Base-by-base conservation (phyloP, 139 green algal species). In the Chlamydomonas sphaeroides region DNA sequence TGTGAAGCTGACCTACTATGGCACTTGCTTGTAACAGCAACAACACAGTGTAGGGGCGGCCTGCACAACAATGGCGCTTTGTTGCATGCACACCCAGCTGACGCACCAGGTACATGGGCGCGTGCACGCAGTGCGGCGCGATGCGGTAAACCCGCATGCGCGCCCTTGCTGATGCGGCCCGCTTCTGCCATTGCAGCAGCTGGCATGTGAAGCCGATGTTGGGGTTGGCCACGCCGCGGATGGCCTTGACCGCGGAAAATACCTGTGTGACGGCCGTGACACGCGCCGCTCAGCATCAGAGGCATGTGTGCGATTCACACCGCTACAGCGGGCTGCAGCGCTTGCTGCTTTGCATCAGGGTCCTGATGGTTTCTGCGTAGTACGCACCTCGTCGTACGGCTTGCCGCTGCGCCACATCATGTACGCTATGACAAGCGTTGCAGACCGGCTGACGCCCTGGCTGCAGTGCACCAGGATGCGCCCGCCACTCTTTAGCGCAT, bases 121-220 rank as follows among this genome's bases (percentile, higher is more conserved):
- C 92, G 0, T 94, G 84, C 5, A 84, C 5, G 33, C 85, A 95
- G 67, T 97, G 94, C 0, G 95, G 92, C 5, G 90, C 92, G 0
- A 98, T 89, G 25, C 93, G 85, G 80, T 94, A 97, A 48, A 97
- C 33, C 17, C 93, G 89, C n/a, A 83, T 68, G 5, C 71, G 57
- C 25, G 49, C 75, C 28, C 84, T 80, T 1, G 86, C 53, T 25
- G 79, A 35, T 2, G 68, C 48, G 38, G 88, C 68, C 56, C 94
- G 88, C 90, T 96, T 98, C 75, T 96, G 89, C 96, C 95, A 98
- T 65, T 98, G 94, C 56, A 98, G 88, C 57, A 98, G 93, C 89
- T 97, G 91, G 72, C 85, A 90, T 5, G 83, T 91, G 78, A 92
- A 93, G 51, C 68, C 97, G 41, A 99, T 98, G 87, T 99, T 99